phyloP scores from a whole-genome alignment of 1,284 basidiomycete species.

The Irpex lacteus region DNA sequence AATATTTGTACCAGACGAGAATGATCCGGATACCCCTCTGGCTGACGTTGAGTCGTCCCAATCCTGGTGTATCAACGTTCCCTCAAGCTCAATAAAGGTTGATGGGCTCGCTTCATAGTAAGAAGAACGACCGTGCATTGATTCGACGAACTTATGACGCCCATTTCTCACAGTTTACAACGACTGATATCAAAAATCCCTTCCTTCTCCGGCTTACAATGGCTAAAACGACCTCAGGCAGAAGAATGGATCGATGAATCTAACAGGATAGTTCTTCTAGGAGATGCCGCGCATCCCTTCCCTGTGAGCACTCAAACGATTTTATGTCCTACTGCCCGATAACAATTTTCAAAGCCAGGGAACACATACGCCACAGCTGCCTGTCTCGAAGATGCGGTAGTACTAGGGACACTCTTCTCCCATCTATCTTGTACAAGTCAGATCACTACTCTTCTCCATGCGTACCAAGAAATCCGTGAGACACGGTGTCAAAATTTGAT shows the following conservation, averaged over 20 bases:
- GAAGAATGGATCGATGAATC: conserved; percentile 5
- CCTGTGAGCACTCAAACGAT: neutral
- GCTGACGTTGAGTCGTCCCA: neutral
- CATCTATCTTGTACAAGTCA: conserved; percentile 16
- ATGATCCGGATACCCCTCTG: neutral
- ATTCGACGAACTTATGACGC: too few relatives aligned
- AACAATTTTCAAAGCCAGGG: conserved; percentile 17
- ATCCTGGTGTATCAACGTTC: neutral
- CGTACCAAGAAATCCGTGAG: conserved; percentile 25
- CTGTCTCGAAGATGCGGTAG: conserved; percentile 27
- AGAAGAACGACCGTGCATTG: too few relatives aligned
- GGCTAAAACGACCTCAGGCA: neutral
- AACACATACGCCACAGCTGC: conserved; percentile 20
- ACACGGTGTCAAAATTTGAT: conserved; percentile 10
- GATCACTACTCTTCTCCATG: conserved; percentile 19
- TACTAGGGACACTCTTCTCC: conserved; percentile 26
- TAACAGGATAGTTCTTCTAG: conserved; percentile 4
- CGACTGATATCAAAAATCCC: neutral
- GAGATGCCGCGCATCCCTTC: conserved; percentile 11
- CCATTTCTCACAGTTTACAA: conserved; percentile 1
- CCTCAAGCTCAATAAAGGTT: neutral
- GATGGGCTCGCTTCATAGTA: neutral
- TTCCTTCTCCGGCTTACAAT: neutral
- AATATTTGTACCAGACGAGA: neutral
- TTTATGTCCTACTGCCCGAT: neutral